These are phyloP conservation scores for Colletotrichum siamense DNA, from an alignment of 2,329 filamentous ascomycete genomes.

Conservation along the genomic window DNA sequence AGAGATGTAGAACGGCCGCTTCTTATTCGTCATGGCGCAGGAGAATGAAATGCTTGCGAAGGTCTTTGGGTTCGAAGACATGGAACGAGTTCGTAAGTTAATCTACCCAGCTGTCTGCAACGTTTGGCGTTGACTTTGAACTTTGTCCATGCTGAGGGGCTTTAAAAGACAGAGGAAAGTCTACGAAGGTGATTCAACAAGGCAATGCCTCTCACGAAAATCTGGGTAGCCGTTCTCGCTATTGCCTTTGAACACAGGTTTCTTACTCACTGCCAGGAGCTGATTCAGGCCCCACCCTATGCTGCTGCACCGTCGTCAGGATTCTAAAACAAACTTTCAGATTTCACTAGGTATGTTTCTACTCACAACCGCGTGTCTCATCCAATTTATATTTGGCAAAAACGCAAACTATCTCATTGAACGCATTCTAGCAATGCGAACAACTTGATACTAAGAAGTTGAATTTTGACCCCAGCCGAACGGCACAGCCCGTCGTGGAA, in stretches of 20 bases:
- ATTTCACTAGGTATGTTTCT: background rate
- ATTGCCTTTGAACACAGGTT: background rate
- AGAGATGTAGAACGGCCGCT: background rate
- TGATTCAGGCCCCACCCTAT: background rate
- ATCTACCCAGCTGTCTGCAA: background rate
- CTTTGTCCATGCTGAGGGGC: background rate
- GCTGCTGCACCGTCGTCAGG: background rate
- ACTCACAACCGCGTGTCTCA: background rate
- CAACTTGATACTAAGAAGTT: background rate
- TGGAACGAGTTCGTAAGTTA: background rate
- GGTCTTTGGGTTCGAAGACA: background rate
- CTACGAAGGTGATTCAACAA: background rate
- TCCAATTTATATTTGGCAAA: background rate
- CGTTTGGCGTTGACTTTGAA: background rate
- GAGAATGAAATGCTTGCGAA: background rate
- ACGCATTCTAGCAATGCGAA: background rate
- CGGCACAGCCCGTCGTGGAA: background rate
- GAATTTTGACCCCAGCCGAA: background rate
- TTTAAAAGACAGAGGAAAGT: background rate
- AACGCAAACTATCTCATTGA: background rate
- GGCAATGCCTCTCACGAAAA: background rate
- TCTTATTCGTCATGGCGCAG: background rate
- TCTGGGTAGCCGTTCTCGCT: background rate
- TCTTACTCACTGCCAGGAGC: background rate
- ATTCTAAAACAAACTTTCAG: background rate